Base-by-base conservation (phyloP, 768 basidiomycete species). In the Hericium erinaceus region DNA sequence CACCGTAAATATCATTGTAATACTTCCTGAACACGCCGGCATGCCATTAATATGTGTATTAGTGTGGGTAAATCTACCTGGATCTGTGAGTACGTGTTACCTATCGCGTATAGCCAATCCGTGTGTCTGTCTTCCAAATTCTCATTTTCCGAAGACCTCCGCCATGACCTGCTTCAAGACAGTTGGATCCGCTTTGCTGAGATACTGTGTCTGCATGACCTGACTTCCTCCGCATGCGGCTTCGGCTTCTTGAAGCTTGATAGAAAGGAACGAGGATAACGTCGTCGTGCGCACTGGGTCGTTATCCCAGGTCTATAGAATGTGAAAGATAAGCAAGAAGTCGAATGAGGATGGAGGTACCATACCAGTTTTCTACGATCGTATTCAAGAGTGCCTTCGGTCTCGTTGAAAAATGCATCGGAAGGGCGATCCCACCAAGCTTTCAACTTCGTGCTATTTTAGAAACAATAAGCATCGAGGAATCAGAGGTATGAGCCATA, bases 341-440 rank as follows among this genome's bases (percentile, higher is more conserved):
- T 22, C 22, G 22, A 22, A 22, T 22, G 2, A 22, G 44, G 10
- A 5, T 46, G 44, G 24, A 7, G 28, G 49, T 16, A 28, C 71
- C 80, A 39, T 67, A 93, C 92, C 57, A 74, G 72, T 73, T 84
- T 81, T 46, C 90, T 81, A 37, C 92, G 86, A n/a, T 77, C 72
- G 61, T 85, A 85, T 68, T 95, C 92, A 6, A 81, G 74, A 1
- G 88, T 91, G 8, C 79, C 84, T 68, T 87, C 78, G 10, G 80
- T 80, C n/a, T 77, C 78, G 40, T 79, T 77, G 64, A 80, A 89
- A 64, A 81, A 85, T 2, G 78, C 73, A 8, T 69, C 64, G 12
- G 85, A 83, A 2, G 85, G 76, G 55, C 81, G 68, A 61, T 90
- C 89, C 92, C 91, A 92, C 64, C 79, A 85, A 18, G 83, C 74